phyloP scores from a whole-genome alignment of 2,329 filamentous ascomycete species.

The Penicillium frequentans region DNA sequence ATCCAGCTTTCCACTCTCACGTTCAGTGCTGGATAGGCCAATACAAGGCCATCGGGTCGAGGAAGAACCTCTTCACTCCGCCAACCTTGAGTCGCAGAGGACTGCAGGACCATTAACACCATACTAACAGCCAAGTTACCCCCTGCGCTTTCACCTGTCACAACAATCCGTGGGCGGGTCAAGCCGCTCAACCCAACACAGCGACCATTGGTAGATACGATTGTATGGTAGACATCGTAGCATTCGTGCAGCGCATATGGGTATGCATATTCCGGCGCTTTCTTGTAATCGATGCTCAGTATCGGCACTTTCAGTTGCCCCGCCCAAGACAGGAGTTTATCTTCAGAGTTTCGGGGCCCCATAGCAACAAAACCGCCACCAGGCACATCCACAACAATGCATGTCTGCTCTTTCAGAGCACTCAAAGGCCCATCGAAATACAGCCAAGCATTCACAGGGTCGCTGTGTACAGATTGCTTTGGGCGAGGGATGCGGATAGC shows the following conservation, averaged over 20 bases:
- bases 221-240: slow-evolving; percentile 77
- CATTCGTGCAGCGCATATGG: slow-evolving; percentile 85
- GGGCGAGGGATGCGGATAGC: slow-evolving; percentile 83
- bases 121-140: slow-evolving; percentile 79
- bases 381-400: slow-evolving; percentile 83
- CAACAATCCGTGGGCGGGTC: slow-evolving; percentile 64
- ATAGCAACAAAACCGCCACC: slow-evolving; percentile 96
- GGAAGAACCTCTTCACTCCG: slow-evolving; percentile 63
- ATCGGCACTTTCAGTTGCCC: slow-evolving; percentile 85
- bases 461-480: slow-evolving; percentile 73
- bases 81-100: slow-evolving; percentile 59
- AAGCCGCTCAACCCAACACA: slow-evolving; percentile 74
- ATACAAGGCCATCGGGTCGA: slow-evolving; percentile 73
- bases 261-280: slow-evolving; percentile 81
- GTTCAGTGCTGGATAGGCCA: slow-evolving; percentile 87
- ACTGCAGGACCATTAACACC: slow-evolving; percentile 86
- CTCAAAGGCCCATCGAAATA: slow-evolving; percentile 89
- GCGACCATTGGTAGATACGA: slow-evolving; percentile 69
- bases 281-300: slow-evolving; percentile 86
- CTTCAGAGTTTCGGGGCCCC: slow-evolving; percentile 91
- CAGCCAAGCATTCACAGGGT: slow-evolving; percentile 82
- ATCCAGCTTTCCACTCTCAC: slow-evolving; percentile 99
- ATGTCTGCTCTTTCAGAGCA: slow-evolving; percentile 72
- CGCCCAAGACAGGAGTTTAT: slow-evolving; percentile 91
- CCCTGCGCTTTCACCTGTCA: slow-evolving; percentile 79